Evolutionary conservation across 2,329 filamentous ascomycete species (phyloP).

Genomic region (Colletotrichum sp.): DNA sequence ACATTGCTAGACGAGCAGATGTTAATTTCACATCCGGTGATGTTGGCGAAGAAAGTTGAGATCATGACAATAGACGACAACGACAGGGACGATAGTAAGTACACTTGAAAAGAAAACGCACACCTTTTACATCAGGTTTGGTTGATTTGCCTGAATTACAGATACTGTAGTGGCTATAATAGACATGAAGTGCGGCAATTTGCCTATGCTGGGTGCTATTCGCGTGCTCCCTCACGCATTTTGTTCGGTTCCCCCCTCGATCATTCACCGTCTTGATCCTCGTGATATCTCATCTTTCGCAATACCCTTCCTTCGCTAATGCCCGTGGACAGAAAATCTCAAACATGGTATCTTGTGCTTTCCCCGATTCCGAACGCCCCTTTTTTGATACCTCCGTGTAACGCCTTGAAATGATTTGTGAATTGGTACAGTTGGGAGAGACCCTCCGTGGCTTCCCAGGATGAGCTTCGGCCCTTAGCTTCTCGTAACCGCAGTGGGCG

Average conservation of each 20-base stretch:
- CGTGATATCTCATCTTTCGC: neutral
- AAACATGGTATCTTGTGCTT: conserved; percentile 19
- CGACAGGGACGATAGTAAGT: neutral
- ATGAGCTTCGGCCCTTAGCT: neutral
- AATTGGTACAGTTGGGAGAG: neutral
- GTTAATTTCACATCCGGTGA: neutral
- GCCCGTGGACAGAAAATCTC: neutral
- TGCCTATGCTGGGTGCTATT: neutral
- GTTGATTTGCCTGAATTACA: neutral
- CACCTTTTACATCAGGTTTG: neutral
- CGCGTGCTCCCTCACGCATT: neutral
- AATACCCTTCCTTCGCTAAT: neutral
- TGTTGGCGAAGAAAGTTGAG: neutral
- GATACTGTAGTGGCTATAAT: neutral
- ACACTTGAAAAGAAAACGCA: neutral
- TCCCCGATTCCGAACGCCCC: neutral
- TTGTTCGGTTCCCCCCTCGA: neutral
- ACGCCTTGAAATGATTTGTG: neutral
- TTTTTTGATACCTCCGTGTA: neutral
- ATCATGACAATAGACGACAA: neutral
- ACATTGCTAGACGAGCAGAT: neutral
- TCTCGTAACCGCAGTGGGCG: conserved; percentile 5
- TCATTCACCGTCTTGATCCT: neutral
- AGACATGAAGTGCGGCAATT: neutral
- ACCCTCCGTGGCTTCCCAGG: neutral